Evolutionary conservation across 73 alveolate genomes (phyloP).

Genomic region (Halteria grandinella): DNA sequence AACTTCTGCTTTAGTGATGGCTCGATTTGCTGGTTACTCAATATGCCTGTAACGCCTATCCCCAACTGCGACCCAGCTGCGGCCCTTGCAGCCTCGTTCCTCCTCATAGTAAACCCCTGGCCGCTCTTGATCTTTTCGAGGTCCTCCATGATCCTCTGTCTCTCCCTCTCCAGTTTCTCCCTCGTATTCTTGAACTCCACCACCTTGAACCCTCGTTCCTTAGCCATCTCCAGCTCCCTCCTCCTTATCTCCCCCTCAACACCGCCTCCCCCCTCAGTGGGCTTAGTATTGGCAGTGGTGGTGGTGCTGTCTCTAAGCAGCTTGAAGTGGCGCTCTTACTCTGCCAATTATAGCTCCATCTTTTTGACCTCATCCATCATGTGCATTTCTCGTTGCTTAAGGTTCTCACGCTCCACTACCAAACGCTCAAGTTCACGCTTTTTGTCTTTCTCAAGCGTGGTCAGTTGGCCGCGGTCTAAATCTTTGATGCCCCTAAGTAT

Average conservation of each 20-base stretch:
- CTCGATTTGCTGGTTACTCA: constrained; percentile 16
- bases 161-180: constrained; percentile 77
- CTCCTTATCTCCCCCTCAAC: constrained; percentile 63
- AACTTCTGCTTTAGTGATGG: constrained; percentile 48
- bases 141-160: constrained; percentile 81
- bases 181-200: constrained; percentile 73
- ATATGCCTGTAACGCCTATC: constrained; percentile 26
- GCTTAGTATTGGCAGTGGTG: constrained; percentile 44
- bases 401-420: constrained; percentile 77
- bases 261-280: too few species aligned
- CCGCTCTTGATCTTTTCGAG: constrained; percentile 69
- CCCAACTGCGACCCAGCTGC: constrained; percentile 21
- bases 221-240: constrained; percentile 76
- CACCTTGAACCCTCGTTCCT: constrained; percentile 80
- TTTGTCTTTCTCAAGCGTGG: constrained; percentile 77
- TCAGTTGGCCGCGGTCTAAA: constrained; percentile 75
- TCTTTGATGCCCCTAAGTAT: constrained; percentile 78
- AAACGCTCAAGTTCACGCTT: constrained; percentile 81
- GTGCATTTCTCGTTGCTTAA: constrained; percentile 78
- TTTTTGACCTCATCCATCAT: constrained; percentile 80
- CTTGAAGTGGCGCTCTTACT: constrained; percentile 59
- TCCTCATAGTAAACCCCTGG: constrained; percentile 1
- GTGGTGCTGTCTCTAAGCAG: constrained; percentile 40
- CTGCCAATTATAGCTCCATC: constrained; percentile 57
- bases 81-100: constrained; percentile 48